Evolutionary conservation across 1,139 yeast genomes (phyloP).

Genomic region (Lodderomyces oxycetoniae): DNA sequence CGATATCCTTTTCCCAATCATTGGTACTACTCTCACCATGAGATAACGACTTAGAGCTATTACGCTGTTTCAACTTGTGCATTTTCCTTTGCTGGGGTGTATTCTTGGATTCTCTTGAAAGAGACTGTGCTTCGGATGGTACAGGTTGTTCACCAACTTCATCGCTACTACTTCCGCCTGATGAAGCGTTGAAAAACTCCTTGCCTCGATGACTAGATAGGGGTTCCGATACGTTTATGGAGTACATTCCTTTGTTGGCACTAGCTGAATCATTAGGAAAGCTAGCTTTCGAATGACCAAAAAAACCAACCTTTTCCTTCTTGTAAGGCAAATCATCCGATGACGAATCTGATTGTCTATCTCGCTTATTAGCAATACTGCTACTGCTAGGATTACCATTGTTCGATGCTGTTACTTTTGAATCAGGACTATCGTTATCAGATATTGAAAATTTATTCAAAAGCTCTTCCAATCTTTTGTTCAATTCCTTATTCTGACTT

Average conservation of each 20-base stretch:
- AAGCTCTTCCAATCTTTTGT: conserved; percentile 8
- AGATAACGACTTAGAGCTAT: conserved; percentile 5
- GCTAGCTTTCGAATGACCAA: conserved; percentile 11
- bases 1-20: conserved; percentile 13
- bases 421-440: conserved; percentile 1
- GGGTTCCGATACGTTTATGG: conserved; percentile 7
- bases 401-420: not conserved
- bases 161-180: conserved; percentile 10
- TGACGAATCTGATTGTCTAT: conserved; percentile 9
- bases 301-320: conserved; percentile 10
- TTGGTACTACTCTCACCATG: conserved; percentile 1
- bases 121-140: conserved; percentile 7
- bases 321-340: conserved; percentile 11
- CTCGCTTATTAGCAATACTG: conserved; percentile 8
- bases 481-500: conserved; percentile 10
- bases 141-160: conserved; percentile 7
- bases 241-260: conserved; percentile 12
- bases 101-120: conserved; percentile 5
- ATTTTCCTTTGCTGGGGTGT: conserved; percentile 5
- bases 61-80: conserved; percentile 5
- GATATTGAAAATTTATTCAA: conserved; percentile 6
- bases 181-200: conserved; percentile 8
- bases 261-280: conserved; percentile 11
- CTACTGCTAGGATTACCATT: not conserved
- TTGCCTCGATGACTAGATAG: conserved; percentile 6